phyloP scores from a whole-genome alignment of 192 early-diverging fungal genomes.

The Podila epicladia region DNA sequence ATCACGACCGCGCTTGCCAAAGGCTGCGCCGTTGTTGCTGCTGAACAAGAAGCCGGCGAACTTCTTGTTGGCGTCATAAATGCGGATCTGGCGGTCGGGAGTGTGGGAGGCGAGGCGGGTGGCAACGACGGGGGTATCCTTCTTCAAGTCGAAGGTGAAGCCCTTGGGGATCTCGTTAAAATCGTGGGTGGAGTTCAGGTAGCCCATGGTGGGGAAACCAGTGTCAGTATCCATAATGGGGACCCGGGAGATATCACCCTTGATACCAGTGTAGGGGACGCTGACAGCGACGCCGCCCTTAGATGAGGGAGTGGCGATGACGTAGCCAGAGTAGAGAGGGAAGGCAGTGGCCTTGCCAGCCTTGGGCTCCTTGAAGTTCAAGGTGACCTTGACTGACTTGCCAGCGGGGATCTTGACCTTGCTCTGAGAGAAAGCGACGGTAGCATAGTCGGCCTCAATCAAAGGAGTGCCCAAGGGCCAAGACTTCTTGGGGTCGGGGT shows the following conservation, averaged over 20 bases:
- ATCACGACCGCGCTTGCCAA: too few species aligned
- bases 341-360: slow-evolving; percentile 24
- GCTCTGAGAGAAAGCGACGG: slow-evolving; percentile 20
- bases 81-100: not conserved
- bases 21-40: too few species aligned
- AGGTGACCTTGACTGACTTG: slow-evolving; percentile 21
- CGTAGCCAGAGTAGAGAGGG: slow-evolving; percentile 59
- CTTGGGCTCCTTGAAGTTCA: slow-evolving; percentile 31
- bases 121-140: slow-evolving; percentile 66
- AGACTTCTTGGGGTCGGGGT: slow-evolving; percentile 12
- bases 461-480: slow-evolving; percentile 13
- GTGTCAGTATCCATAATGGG: slow-evolving; percentile 51
- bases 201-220: slow-evolving; percentile 21
- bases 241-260: slow-evolving; percentile 51
- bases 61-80: not conserved
- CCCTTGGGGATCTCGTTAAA: slow-evolving; percentile 89
- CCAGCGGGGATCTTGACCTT: slow-evolving; percentile 41
- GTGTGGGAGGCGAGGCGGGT: not conserved
- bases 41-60: too few species aligned
- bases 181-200: slow-evolving; percentile 87
- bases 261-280: slow-evolving; percentile 58
- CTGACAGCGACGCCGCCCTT: slow-evolving; percentile 34
- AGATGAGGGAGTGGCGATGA: slow-evolving; percentile 42
- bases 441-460: slow-evolving; percentile 21
- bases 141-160: slow-evolving; percentile 73